Conservation (phyloP, 352 stramenopile species). For the Phytophthora europaea region DNA sequence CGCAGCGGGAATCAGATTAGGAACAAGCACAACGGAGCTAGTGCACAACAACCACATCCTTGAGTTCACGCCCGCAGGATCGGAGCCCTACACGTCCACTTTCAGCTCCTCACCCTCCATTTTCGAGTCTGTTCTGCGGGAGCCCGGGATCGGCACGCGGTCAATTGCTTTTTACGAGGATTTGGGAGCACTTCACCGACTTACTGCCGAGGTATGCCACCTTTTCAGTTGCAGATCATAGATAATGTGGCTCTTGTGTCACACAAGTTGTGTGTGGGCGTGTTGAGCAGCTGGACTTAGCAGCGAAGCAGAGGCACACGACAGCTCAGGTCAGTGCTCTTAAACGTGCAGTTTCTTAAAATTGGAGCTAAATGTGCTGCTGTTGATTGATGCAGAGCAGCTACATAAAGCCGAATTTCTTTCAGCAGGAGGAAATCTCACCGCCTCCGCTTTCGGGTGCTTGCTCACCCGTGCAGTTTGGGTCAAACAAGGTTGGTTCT, state of each 20-base stretch:
- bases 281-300: conserved; percentile 27
- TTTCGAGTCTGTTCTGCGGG: conserved; percentile 62
- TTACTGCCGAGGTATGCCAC: conserved; percentile 45
- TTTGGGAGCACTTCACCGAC: conserved; percentile 46
- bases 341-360: neutral
- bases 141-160: conserved; percentile 39
- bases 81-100: conserved; percentile 20
- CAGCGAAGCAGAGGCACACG: conserved; percentile 16
- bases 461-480: conserved; percentile 2
- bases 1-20: neutral
- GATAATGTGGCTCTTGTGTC: neutral
- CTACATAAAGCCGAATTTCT: conserved; percentile 53
- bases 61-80: neutral
- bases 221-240: neutral
- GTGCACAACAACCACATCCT: neutral
- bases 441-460: neutral
- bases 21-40: neutral
- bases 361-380: neutral
- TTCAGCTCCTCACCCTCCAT: conserved; percentile 54
- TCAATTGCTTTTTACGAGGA: conserved; percentile 51
- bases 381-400: conserved; percentile 15
- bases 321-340: conserved; percentile 25
- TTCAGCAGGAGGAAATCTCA: conserved; percentile 30
- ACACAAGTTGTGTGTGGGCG: neutral
- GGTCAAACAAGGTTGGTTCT: neutral